Base-by-base conservation (phyloP, 495 filamentous ascomycete genomes). In the Penicillium silybi region DNA sequence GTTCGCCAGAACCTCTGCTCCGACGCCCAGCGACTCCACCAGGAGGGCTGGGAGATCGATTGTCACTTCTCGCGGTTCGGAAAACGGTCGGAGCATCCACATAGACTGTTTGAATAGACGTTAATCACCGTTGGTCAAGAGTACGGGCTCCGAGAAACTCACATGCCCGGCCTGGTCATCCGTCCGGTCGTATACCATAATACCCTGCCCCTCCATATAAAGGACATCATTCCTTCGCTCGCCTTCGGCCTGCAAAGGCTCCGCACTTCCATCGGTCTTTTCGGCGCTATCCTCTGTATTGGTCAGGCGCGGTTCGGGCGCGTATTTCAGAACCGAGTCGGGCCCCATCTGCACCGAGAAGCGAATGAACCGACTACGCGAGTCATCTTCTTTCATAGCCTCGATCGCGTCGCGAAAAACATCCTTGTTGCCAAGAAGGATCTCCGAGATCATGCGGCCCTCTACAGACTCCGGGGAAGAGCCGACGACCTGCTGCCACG, bases 61-160 rank as follows among this genome's bases (percentile, higher is more conserved):
- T 43, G 92, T 95, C 46, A 97, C 86, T 74, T 96, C 90, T 58
- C 87, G 82, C 7, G 88, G 89, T 39, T 90, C 78, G 27, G 90
- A 83, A 67, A 90, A 91, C n/a, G 90, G 95, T 59, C 92, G 87
- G 48, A 98, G 81, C 90, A 97, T 97, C 93, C 93, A 98, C 93
- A 98, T 98, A 34, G 92, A 95, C 92, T 97, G 59, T 32, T 32
- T 32, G 29, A 32, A 32, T 13, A 29, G 26, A 13, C 13, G 29
- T 32, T 32, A 32, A 32, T 32, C 29, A 13, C 29, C 13, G 29
- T 2, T 13, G 11, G 29, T 13, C 10, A 13, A 18, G 20, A 5
- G 35, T 11, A 11, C 18, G 2, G 11, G 1, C 29, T 32, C 29
- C 16, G 37, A 19, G 4, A 18, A 53, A 79, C 90, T 71, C 79